Base-by-base conservation (phyloP, 345 rosid genomes). In the Turnera subulata region DNA sequence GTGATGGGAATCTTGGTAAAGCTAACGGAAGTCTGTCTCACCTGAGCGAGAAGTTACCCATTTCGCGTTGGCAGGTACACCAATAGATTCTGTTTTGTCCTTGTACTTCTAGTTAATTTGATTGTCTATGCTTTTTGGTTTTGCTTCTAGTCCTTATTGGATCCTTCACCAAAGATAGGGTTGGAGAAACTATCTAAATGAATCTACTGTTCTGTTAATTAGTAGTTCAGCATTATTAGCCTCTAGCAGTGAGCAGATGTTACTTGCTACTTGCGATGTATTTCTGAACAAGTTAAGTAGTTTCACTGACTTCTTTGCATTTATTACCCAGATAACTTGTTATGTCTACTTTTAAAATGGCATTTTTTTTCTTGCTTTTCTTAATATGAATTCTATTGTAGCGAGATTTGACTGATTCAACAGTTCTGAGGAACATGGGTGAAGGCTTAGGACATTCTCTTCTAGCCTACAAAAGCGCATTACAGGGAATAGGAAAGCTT, bases 31-130 rank as follows among this genome's bases (percentile, higher is more conserved):
- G 73, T 58, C 76, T 94, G 29, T 65, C 77, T 59, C 81, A 59
- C 67, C 82, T 85, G 53, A 78, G 91, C 73, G 74, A 58, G 81
- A 94, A 90, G 84, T 71, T 94, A 55, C 96, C 96, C 47, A 72
- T 87, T 65, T 94, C 97, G 16, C 88, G 91, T 18, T 87, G 91
- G 96, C 99, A 93, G 95, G 97, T 89, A 61, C n/a, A n/a, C n/a
- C n/a, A n/a, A n/a, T 29, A 29, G 35, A 29, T 29, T 3, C 58
- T 72, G 59, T 46, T 52, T 11, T 22, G 1, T 61, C 56, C 48
- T 14, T 7, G 11, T 46, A 62, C 6, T 25, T 22, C 55, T 20
- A 45, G 18, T 53, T 43, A 21, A 15, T 45, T 22, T 49, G 18
- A 46, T 50, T 75, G 33, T 53, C 22, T 40, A 22, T 45, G 1